Conservation (phyloP, 768 basidiomycete genomes). For the Pleurotus salmoneostramineus region DNA sequence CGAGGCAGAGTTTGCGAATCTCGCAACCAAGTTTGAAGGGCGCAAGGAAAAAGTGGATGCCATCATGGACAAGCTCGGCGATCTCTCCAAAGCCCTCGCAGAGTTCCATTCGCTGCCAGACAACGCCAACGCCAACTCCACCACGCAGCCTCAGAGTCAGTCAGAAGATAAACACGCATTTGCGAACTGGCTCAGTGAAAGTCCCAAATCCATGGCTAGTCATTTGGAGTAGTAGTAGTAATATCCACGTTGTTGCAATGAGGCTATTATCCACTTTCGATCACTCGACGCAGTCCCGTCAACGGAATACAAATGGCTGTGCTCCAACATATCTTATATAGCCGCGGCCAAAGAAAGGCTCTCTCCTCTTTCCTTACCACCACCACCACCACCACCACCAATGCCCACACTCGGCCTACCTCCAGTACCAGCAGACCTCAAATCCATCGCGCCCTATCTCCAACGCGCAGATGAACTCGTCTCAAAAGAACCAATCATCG, state of each 20-base stretch:
- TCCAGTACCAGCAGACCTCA: constrained; percentile 57
- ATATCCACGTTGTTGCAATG: too few relatives aligned
- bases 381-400: too few relatives aligned
- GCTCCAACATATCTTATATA: too few relatives aligned
- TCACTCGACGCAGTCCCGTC: too few relatives aligned
- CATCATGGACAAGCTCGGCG: constrained; percentile 74
- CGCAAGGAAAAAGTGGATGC: constrained; percentile 64
- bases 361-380: too few relatives aligned
- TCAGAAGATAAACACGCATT: too few relatives aligned
- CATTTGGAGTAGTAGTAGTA: too few relatives aligned
- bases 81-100: constrained; percentile 46
- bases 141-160: neutral
- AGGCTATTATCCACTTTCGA: too few relatives aligned
- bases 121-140: constrained; percentile 39
- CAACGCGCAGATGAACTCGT: constrained; percentile 89
- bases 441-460: constrained; percentile 71
- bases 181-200: too few relatives aligned
- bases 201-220: too few relatives aligned
- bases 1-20: constrained; percentile 65
- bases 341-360: too few relatives aligned
- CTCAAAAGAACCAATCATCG: constrained; percentile 77
- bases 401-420: constrained; percentile 47
- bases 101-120: constrained; percentile 42
- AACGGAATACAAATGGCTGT: too few relatives aligned
- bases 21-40: constrained; percentile 66